A percentile compares a stretch with the other conserved stretches of the same genome.
Evolutionary conservation across 169 alveolate genomes (phyloP).

Genomic region (Cryptosporidium andersoni): DNA sequence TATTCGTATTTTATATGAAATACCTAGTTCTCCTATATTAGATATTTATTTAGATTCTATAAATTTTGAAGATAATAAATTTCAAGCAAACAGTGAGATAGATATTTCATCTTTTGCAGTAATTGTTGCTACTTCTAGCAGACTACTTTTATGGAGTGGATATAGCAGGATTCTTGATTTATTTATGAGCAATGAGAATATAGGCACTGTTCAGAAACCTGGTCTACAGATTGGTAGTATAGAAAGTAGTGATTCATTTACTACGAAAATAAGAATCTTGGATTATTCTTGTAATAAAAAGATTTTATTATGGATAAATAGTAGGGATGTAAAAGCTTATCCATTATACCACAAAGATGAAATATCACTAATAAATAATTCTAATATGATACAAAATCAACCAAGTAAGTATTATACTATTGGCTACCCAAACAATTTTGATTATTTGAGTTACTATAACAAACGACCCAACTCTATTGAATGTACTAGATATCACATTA

Average conservation of each 20-base stretch:
- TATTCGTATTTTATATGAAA: constrained; percentile 28
- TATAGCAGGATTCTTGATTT: constrained; percentile 50
- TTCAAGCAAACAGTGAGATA: not conserved
- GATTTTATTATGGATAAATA: constrained; percentile 43
- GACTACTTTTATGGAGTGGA: constrained; percentile 58
- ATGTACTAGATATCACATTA: constrained; percentile 58
- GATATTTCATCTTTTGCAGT: constrained; percentile 18
- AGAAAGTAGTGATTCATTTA: not conserved
- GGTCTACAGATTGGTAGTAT: too few relatives aligned
- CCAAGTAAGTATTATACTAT: not conserved
- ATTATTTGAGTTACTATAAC: not conserved
- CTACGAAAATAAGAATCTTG: constrained; percentile 37
- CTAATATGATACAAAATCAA: not conserved
- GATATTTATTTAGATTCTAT: constrained; percentile 23
- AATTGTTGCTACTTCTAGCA: constrained; percentile 34
- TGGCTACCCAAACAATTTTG: constrained; percentile 11
- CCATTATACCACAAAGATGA: constrained; percentile 12
- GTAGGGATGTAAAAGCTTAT: constrained; percentile 1
- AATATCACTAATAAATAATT: not conserved
- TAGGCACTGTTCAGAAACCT: not conserved
- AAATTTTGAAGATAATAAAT: not conserved
- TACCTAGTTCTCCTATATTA: constrained; percentile 31
- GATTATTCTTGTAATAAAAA: constrained; percentile 13
- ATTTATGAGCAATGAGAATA: constrained; percentile 27
- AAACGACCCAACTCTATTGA: constrained; percentile 53